These are phyloP conservation scores for Gigaspora rosea DNA, from an alignment of 192 early-diverging fungal species.

Conservation along the genomic window DNA sequence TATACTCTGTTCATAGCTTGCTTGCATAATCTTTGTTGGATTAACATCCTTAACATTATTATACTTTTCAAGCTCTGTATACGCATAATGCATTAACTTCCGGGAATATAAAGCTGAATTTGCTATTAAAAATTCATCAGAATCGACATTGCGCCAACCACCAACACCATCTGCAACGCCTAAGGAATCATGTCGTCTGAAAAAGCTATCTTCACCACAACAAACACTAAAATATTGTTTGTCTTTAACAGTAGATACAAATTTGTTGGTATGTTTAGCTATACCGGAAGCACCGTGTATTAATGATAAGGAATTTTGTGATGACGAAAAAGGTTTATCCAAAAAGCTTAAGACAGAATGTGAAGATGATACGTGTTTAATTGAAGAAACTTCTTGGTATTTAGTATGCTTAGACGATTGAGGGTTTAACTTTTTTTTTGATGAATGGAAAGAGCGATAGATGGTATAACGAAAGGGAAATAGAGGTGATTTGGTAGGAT, in stretches of 20 bases:
- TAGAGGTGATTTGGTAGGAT: no score
- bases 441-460: no score
- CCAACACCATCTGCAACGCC: slow-evolving; percentile 97
- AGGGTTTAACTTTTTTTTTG: not conserved
- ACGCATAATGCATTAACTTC: slow-evolving; percentile 93
- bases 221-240: slow-evolving; percentile 63
- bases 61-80: slow-evolving; percentile 78
- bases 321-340: no score
- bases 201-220: slow-evolving; percentile 95
- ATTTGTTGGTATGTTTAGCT: slow-evolving; percentile 45
- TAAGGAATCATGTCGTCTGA: slow-evolving; percentile 79
- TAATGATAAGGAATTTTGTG: slow-evolving; percentile 44
- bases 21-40: slow-evolving; percentile 80
- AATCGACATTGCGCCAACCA: slow-evolving; percentile 66
- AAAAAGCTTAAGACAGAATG: slow-evolving; percentile 21
- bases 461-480: no score
- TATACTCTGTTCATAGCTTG: slow-evolving; percentile 74
- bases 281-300: slow-evolving; percentile 55
- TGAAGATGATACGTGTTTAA: slow-evolving; percentile 1
- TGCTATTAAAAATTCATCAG: slow-evolving; percentile 57
- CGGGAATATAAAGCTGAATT: slow-evolving; percentile 91
- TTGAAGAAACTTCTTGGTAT: no score
- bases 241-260: slow-evolving; percentile 38
- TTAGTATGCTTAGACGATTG: no score
- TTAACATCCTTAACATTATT: slow-evolving; percentile 79